phyloP scores from a whole-genome alignment of 192 early-diverging fungal genomes.

The Helicostylum pulchrum region DNA sequence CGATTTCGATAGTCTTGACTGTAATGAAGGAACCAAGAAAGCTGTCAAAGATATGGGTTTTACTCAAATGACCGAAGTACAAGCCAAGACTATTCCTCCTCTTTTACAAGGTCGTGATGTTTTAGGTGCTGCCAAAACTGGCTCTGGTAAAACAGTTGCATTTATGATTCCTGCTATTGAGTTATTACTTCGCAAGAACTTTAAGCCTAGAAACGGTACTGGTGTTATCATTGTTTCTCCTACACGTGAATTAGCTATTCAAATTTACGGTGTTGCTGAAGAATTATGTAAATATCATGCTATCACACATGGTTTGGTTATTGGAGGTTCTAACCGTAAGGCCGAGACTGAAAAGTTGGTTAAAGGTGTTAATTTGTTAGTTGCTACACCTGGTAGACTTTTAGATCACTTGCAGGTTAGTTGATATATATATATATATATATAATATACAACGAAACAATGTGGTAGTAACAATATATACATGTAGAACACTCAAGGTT shows the following conservation, averaged over 20 bases:
- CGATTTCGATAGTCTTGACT: conserved; percentile 73
- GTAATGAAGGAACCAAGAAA: conserved; percentile 79
- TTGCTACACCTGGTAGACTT: conserved; percentile 95
- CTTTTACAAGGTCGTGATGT: conserved; percentile 96
- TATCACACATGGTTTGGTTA: conserved; percentile 98
- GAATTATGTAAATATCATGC: conserved; percentile 92
- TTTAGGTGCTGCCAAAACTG: conserved; percentile 97
- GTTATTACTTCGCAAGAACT: conserved; percentile 81
- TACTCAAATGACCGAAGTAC: conserved; percentile 93
- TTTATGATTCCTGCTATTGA: conserved; percentile 96
- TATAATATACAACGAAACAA: neutral
- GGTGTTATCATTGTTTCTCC: conserved; percentile 95
- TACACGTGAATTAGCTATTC: conserved; percentile 97
- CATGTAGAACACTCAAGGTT: conserved; percentile 88
- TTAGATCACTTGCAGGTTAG: conserved; percentile 93
- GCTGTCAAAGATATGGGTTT: conserved; percentile 93
- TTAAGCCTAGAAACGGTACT: conserved; percentile 96
- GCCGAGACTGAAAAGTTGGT: conserved; percentile 94
- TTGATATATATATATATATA: too few relatives aligned
- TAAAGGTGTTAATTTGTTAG: conserved; percentile 95
- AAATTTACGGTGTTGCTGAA: conserved; percentile 98
- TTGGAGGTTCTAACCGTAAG: conserved; percentile 96
- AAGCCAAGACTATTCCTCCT: conserved; percentile 92
- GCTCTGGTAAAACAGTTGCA: conserved; percentile 95
- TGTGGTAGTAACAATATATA: neutral